Base-by-base conservation (phyloP, 257 asterid species). In the Mentha longifolia region DNA sequence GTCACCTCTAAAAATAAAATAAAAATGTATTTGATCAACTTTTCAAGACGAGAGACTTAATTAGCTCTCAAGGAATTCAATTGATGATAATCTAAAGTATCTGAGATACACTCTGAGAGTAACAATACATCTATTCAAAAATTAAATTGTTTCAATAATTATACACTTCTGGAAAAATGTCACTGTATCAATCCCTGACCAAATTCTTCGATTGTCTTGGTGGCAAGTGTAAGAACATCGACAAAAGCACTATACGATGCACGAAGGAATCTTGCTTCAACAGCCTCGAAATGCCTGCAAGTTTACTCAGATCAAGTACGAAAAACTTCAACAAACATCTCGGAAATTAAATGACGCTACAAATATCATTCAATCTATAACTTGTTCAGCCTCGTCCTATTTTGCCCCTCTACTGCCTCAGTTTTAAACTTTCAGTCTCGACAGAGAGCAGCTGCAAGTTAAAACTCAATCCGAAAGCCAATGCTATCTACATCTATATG, bases 241-340 rank as follows among this genome's bases (percentile, higher is more conserved):
- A 90, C 89, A 67, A 88, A 92, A 4, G 97, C 89, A 42, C 92
- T 90, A 37, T 78, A 92, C 8, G 98, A 92, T 58, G 92, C 98
- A 19, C 97, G 97, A 19, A 92, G 95, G 76, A 89, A 86, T 73
- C 96, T 86, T 31, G 98, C 92, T 76, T 92, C 98, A 64, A 77
- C 79, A n/a, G 97, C 96, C 85, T 88, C 89, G 70, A 92, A 86
- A 77, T 83, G 84, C 84, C 97, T 90, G 95, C 58, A 70, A 16
- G 76, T 64, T 64, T 39, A 77, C 61, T 3, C 43, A 41, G 39
- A 7, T 10, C 33, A 13, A 67, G 31, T 5, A n/a, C 0, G n/a
- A 5, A 49, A 54, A 49, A 25, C 52, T 70, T n/a, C 3, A 25
- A 2, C 14, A 5, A 39, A 68, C 74, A 54, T 13, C 52, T 37